Conservation (phyloP, 2,329 filamentous ascomycete species). For the Tolypocladium guangdongense region DNA sequence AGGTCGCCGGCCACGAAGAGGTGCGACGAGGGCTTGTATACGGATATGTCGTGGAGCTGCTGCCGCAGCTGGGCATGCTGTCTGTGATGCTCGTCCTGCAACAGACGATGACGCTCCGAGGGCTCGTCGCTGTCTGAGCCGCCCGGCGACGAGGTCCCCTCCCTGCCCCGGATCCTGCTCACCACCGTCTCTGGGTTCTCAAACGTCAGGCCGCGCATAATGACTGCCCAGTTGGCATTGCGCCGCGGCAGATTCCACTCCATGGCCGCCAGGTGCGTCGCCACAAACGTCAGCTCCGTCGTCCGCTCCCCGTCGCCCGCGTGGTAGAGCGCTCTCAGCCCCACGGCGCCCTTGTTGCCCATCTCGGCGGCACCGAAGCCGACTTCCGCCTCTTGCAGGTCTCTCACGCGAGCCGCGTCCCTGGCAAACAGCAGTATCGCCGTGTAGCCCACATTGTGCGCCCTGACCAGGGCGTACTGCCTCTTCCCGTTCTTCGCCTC, state of each 20-base stretch:
- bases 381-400: slow-evolving; percentile 67
- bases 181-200: slow-evolving; percentile 36
- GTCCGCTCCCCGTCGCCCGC: slow-evolving; percentile 18
- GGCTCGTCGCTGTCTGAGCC: slow-evolving; percentile 11
- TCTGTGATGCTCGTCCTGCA: slow-evolving; percentile 23
- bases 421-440: slow-evolving; percentile 76
- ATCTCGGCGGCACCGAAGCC: slow-evolving; percentile 80
- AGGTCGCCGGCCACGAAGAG: slow-evolving; percentile 85
- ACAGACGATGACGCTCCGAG: slow-evolving; percentile 18
- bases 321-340: slow-evolving; percentile 55
- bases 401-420: slow-evolving; percentile 46
- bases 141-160: slow-evolving; percentile 1
- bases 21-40: slow-evolving; percentile 67
- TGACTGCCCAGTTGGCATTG: slow-evolving; percentile 81
- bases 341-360: slow-evolving; percentile 93
- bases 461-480: slow-evolving; percentile 59
- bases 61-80: slow-evolving; percentile 27
- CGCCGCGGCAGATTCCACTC: slow-evolving; percentile 65
- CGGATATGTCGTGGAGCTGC: slow-evolving; percentile 44
- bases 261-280: slow-evolving; percentile 81
- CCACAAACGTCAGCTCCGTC: slow-evolving; percentile 71
- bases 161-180: slow-evolving; percentile 5
- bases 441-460: slow-evolving; percentile 78
- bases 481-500: slow-evolving; percentile 13
- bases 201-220: slow-evolving; percentile 74